Base-by-base conservation (phyloP, 805 yeast genomes). In the Lipomyces starkeyi region DNA sequence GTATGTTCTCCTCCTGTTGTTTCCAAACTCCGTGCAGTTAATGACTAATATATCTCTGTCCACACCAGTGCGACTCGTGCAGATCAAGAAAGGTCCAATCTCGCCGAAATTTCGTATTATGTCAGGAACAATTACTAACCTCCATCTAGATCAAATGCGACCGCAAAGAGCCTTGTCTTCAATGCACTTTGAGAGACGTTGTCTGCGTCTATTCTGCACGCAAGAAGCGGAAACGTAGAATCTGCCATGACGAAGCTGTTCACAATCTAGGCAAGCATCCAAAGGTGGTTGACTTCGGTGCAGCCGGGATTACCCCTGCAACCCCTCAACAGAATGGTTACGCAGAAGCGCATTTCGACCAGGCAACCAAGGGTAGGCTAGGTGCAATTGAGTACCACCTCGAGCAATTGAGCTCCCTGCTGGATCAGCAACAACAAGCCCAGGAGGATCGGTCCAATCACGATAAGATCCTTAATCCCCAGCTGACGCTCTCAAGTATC, bases 161-260 rank as follows among this genome's bases (percentile, higher is more conserved):
- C 35, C 59, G 70, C 52, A 67, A 61, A 58, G 65, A 67, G 25
- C 70, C 70, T 20, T 67, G 70, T 57, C 58, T 67, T 32, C 70
- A 67, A 35, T 67, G 70, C 56, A 64, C 68, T 8, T 43, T 67
- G 22, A 64, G 70, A 53, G 65, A 56, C 9, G 70, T 67, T 22
- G 59, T 67, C 35, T 67, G 70, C 47, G 70, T 67, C 17, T 67
- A 58, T 32, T 67, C 70, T 34, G 58, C 70, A 35, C 64, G 70
- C 27, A 67, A 67, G 63, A 67, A 67, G 37, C 62, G 70, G 52
- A 67, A 67, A 40, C 66, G 66, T 35, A 62, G 69, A 29, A 32
- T 59, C 35, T 25, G 27, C 29, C 56, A 13, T 29, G 56, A 53
- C 7, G 56, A 53, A 6, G n/a, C 17, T 14, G 32, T 8, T 17